Evolutionary conservation across 441 rosid species (phyloP), one percentile per base, ranked within the genome.

Genomic region (Erodium texanum): DNA sequence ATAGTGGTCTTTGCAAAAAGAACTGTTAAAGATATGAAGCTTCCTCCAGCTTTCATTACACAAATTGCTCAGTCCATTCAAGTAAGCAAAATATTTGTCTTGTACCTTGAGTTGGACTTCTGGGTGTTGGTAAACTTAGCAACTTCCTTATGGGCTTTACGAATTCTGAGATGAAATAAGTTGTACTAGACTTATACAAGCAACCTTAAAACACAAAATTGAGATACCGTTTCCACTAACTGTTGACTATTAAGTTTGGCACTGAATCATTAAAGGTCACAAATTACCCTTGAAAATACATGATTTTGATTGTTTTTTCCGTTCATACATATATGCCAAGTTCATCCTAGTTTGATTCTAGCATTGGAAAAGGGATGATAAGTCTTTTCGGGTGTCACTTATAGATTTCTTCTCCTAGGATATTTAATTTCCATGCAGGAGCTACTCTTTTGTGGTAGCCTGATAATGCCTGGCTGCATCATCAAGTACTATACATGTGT

Each of bases 11-110:
- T 93, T 75, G 92, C 96, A 0, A 90, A 84, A 79, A 82, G 93
- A 58, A 93, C 94, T 24, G 94, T 85, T 24, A 90, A 85, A 79
- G 98, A 93, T 76, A 83, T 93, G 85, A 89, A 89, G 82, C 92
- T 90, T 54, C 93, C 97, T 16, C 86, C 87, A 54, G 84, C 89
- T n/a, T 93, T 90, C 69, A 73, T 82, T 48, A 82, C 84, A 61
- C 98, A 87, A 78, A 89, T 93, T 58, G 86, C 87, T 56, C 96
- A 89, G 69, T 93, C 97, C 73, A 89, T 93, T 80, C 97, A 90
- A 88, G 97, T 85, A 62, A 62, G 74, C 59, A 48, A 65, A 45
- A 7, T 52, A 5, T n/a, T 23, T 50, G 24, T 32, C 50, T 16
- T 48, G 19, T n/a, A 24, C 0, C 36, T 48, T 67, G 63, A 15